Evolutionary conservation across 179 eudicot species (phyloP), one percentile per base, ranked within the genome.

Genomic region (Actinidia chinensis): DNA sequence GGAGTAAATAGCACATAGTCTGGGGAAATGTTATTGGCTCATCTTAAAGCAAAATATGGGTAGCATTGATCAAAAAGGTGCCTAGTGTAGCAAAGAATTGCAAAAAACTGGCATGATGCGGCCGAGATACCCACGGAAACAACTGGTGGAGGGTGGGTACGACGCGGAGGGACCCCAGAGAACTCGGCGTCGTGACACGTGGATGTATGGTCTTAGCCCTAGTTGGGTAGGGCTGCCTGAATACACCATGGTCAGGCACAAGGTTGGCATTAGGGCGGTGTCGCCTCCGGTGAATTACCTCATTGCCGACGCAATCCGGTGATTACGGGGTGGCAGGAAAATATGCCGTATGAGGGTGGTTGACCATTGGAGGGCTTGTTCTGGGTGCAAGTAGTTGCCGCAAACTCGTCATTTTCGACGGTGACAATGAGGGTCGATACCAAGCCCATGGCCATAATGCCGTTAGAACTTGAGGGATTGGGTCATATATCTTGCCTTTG

Each of bases 1-100:
- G 88, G 94, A 82, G 89, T 92, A 17, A 86, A 84, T 0, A 94
- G 67, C 1, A 73, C 98, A 23, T 94, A 92, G 79, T 94, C 94
- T 22, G 92, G 54, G 0, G 91, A 78, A 7, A 94, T 82, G 2
- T 55, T 64, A 40, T 73, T 76, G 97, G 91, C 58, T 86, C 74
- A 48, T 87, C 98, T 72, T 92, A 90, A 94, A 0, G 98, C 97
- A 79, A 94, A 94, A 61, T 92, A 94, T 0, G 98, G 95, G 84
- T 94, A 94, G 97, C 98, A 69, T 94, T 94, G 71, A 94, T 89
- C 98, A 92, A 69, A 94, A 92, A 3, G 97, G 94, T 3, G 97
- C 33, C 76, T 79, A 0, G 95, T 92, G 11, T 14, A 67, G 88
- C 80, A 40, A 94, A 70, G 72, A 92, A 94, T 48, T 85, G 84